Evolutionary conservation across 257 asterid genomes (phyloP).

Genomic region (Ligustrum vulgare): DNA sequence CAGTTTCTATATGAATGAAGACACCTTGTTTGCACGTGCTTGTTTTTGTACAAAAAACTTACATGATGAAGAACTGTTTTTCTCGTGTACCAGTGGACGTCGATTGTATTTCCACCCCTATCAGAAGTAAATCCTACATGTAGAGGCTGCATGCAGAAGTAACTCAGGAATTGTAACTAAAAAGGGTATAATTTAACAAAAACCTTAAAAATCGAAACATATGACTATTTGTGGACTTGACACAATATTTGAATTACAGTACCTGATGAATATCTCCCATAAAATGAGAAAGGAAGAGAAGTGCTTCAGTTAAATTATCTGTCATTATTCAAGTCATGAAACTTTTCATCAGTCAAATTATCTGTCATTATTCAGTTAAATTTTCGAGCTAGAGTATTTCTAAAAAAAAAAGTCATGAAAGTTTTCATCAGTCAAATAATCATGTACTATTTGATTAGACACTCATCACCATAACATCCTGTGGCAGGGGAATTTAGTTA

Average conservation of each 20-base stretch:
- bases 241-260: not conserved
- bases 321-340: slow-evolving; percentile 20
- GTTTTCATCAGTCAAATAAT: not conserved
- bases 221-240: not conserved
- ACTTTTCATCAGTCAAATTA: not conserved
- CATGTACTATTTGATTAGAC: not conserved
- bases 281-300: slow-evolving; percentile 78
- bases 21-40: not conserved
- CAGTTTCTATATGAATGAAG: not conserved
- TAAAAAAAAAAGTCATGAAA: not conserved
- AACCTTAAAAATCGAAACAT: not conserved
- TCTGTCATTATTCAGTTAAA: too few relatives aligned
- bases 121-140: slow-evolving; percentile 78
- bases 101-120: slow-evolving; percentile 64
- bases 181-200: not conserved
- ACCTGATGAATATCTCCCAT: slow-evolving; percentile 95
- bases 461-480: not conserved
- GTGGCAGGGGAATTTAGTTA: not conserved
- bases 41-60: slow-evolving; percentile 11
- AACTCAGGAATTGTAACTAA: not conserved
- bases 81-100: slow-evolving; percentile 74
- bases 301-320: slow-evolving; percentile 86
- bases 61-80: slow-evolving; percentile 84
- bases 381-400: too few relatives aligned
- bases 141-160: slow-evolving; percentile 54